Base-by-base conservation (phyloP, 176 grass and related monocot genomes). In the Oryza rufipogon region DNA sequence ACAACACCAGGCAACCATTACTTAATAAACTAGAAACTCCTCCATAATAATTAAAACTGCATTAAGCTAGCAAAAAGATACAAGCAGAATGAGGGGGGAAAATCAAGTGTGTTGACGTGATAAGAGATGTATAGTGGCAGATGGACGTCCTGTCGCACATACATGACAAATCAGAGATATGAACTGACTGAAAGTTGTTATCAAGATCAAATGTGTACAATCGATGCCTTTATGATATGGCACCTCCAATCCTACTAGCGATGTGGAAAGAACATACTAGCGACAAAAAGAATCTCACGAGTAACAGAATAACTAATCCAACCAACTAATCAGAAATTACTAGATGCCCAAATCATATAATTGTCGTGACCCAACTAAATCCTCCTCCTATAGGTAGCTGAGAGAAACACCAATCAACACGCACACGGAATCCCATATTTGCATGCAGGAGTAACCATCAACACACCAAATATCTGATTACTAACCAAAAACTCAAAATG, bases 151-250 rank as follows among this genome's bases (percentile, higher is more conserved):
- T 72, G 8, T 69, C 72, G 49, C 68, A 10, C 15, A 0, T 42
- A 67, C 19, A 76, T 11, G 72, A 38, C 34, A 85, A 76, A 74
- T 65, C 56, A 49, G 48, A 79, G 49, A 49, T 85, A 71, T 64
- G 42, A 76, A 13, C 66, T 30, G 80, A 83, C 38, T 12, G 19
- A 71, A 83, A 81, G 51, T 56, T 33, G 22, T n/a, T 58, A 68
- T 56, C 23, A 73, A 12, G 38, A 79, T 34, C 19, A 85, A 30
- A 11, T 28, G 58, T 34, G 66, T 45, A 19, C 56, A 78, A 17
- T 70, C 23, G 7, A 36, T 36, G 65, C 71, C 45, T 82, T 82
- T 38, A 66, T 1, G 38, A 34, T 74, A 69, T 70, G 63, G 79
- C 10, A 83, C 54, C 73, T 89, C 1, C 2, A 51, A 68, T 45